A percentile compares a stretch with the other conserved stretches of the same genome.
These are phyloP conservation scores for Lichtheimia ornata DNA, from an alignment of 371 early-diverging fungal genomes.

Conservation along the genomic window DNA sequence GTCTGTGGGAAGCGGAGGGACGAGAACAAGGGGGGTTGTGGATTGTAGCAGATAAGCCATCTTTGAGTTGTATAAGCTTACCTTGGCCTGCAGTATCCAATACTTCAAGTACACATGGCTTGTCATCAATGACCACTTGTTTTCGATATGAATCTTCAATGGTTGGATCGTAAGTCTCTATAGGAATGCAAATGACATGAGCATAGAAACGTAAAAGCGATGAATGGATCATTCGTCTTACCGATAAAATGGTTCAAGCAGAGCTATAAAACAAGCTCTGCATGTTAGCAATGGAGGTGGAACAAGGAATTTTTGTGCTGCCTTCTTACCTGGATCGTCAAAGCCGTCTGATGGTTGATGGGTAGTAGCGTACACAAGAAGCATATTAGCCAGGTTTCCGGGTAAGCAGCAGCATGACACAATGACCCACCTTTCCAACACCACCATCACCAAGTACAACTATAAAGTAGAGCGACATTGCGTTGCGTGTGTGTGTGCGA, in stretches of 20 bases:
- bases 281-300: constrained; percentile 3
- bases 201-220: no score
- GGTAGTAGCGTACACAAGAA: no score
- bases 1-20: no score
- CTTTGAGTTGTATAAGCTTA: constrained; percentile 26
- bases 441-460: constrained; percentile 27
- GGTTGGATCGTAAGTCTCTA: constrained; percentile 94
- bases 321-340: constrained; percentile 20
- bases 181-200: neutral
- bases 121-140: constrained; percentile 87
- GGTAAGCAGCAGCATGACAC: no score
- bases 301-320: neutral
- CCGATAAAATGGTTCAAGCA: constrained; percentile 75
- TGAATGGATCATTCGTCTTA: constrained; percentile 16
- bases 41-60: no score
- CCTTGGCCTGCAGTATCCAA: constrained; percentile 91
- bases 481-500: no score
- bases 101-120: constrained; percentile 90
- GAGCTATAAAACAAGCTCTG: constrained; percentile 33
- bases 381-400: no score
- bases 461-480: constrained; percentile 15
- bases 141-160: constrained; percentile 97
- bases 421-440: constrained; percentile 20
- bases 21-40: no score
- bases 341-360: constrained; percentile 13